A percentile compares a stretch with the other conserved stretches of the same genome.
phyloP scores from a whole-genome alignment of 441 rosid genomes.

The Dalechampia spathulata region DNA sequence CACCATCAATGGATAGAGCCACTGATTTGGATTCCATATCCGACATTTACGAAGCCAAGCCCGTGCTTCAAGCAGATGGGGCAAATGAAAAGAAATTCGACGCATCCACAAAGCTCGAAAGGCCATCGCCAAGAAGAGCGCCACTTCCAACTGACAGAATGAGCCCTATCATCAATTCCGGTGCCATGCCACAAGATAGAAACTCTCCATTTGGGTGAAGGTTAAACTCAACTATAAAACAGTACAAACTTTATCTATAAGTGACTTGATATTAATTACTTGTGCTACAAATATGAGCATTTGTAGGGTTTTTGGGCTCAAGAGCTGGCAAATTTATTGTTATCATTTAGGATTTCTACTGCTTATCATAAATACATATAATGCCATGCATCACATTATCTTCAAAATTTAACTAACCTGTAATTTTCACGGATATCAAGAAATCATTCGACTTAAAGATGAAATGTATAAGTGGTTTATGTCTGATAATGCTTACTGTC shows the following conservation, averaged over 20 bases:
- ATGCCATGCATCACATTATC: constrained; percentile 23
- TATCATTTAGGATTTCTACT: constrained; percentile 13
- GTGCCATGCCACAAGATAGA: constrained; percentile 51
- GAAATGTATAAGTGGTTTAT: too few species aligned
- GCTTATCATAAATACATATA: background rate
- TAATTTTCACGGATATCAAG: too few species aligned
- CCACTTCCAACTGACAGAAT: constrained; percentile 35
- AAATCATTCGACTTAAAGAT: too few species aligned
- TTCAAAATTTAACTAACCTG: too few species aligned
- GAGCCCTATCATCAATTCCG: constrained; percentile 49
- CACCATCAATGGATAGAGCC: constrained; percentile 29
- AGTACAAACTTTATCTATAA: constrained; percentile 8
- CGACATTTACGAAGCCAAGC: constrained; percentile 63
- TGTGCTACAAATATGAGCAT: constrained; percentile 3
- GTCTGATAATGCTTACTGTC: too few species aligned
- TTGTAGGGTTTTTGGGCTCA: constrained; percentile 20
- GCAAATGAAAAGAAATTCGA: constrained; percentile 37
- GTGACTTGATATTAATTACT: constrained; percentile 18
- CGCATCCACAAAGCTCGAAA: constrained; percentile 43
- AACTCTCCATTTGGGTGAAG: constrained; percentile 55
- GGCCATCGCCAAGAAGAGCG: constrained; percentile 67
- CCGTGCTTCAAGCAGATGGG: constrained; percentile 47
- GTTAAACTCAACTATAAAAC: background rate
- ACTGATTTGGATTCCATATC: constrained; percentile 55
- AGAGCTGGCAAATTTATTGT: constrained; percentile 13